Evolutionary conservation across 768 basidiomycete genomes (phyloP), one percentile per base, ranked within the genome.

Genomic region (Hemileccinum impolitum): DNA sequence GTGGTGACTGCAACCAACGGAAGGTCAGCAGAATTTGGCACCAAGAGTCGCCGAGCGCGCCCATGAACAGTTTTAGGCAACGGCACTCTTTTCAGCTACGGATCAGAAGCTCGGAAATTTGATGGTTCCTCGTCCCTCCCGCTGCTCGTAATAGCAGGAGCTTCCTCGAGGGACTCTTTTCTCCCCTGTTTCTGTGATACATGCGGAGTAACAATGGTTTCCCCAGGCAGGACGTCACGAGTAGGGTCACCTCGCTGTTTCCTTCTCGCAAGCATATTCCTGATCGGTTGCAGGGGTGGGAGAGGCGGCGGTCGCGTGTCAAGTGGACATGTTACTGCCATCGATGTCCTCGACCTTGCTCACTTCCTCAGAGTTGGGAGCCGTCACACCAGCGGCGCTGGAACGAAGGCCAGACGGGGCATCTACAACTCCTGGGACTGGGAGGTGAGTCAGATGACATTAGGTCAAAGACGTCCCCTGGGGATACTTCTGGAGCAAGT

Each of bases 1-100:
- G 77, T 77, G 23, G 74, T 75, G 46, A 78, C 62, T 28, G 74
- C 72, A 39, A 69, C 63, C 40, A 75, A 52, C 11, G 75, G 73
- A 38, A 72, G 62, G 13, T 60, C 51, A 19, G 32, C 42, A 17
- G 58, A 58, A 36, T 47, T 52, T 17, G 69, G 69, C 17, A 61
- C 34, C 18, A 71, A 48, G 39, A 70, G 57, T 43, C 70, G 63
- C 44, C 70, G 61, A 40, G 69, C 50, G 36, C 63, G 63, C 19
- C 65, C 69, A 51, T 69, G 43, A 15, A 44, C 47, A 9, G 65
- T 66, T 56, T 60, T 70, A 19, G 70, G 70, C 34, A 72, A 51
- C 17, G 50, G 57, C 13, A 69, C 61, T 49, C 64, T 59, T 59
- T 64, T 68, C 4, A 50, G 45, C 43, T 47, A 57, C 43, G 47